Base-by-base conservation (phyloP, 192 early-diverging fungal genomes). In the Lunasporangiospora selenospora region DNA sequence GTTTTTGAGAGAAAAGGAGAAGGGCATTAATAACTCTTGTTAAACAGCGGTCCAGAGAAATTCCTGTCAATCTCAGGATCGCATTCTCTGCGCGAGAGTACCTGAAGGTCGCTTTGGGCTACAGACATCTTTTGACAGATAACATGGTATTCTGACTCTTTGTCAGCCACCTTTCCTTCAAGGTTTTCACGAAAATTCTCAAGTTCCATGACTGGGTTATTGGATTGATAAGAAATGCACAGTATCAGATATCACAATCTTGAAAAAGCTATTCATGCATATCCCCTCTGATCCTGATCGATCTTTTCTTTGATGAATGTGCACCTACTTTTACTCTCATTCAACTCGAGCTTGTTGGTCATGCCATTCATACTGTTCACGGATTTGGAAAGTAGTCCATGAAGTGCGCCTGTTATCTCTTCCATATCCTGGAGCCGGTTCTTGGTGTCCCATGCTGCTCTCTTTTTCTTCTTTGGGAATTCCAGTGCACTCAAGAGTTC, bases 391-490 rank as follows among this genome's bases (percentile, higher is more conserved):
- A 34, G 50, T 33, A 52, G 21, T 23, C 24, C 7, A 12, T 34
- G n/a, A 2, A 52, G 13, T 6, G 50, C 19, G 11, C 10, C 19
- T 13, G 50, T 52, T 33, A 52, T 13, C 21, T 52, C 50, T 36
- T 52, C 50, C 50, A 36, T 52, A 36, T 52, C 50, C 31, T 52
- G 33, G 23, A 52, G 33, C 6, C 50, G 50, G 36, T 33, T 33
- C 11, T 52, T 52, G 33, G 32, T 34, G 15, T 52, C 50, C 50
- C 50, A 52, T 6, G 50, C 50, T 21, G 50, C 50, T 21, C 50
- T 29, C 6, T 52, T 52, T 33, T 52, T 52, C 31, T 34, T 52
- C 0, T 24, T 19, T 5, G 50, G 50, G 3, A 52, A 12, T 6
- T 36, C 31, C 13, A 34, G n/a, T n/a, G n/a, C n/a, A n/a, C n/a